phyloP scores from a whole-genome alignment of 164 flowering plant genomes.

The Piper longum region DNA sequence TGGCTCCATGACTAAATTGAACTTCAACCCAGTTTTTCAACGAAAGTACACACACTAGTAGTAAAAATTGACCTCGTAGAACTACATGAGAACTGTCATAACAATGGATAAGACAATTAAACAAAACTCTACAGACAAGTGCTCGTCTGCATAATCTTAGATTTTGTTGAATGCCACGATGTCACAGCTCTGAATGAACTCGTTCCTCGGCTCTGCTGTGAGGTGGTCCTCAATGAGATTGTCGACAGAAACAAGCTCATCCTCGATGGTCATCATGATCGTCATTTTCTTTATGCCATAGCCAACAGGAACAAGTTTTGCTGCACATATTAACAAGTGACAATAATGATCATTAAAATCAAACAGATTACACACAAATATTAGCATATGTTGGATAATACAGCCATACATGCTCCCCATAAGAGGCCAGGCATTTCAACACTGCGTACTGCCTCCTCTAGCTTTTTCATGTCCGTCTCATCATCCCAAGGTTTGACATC shows the following conservation, averaged over 20 bases:
- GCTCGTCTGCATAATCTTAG: background rate
- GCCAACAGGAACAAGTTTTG: background rate
- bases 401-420: conserved; percentile 37
- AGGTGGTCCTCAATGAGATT: background rate
- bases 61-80: background rate
- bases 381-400: background rate
- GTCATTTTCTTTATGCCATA: background rate
- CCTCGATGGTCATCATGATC: background rate
- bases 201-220: background rate
- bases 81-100: background rate
- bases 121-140: background rate
- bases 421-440: conserved; percentile 64
- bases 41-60: background rate
- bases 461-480: conserved; percentile 94
- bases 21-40: background rate
- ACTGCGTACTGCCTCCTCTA: conserved; percentile 75
- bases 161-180: background rate
- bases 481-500: conserved; percentile 98
- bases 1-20: no score
- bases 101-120: background rate
- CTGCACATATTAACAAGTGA: background rate
- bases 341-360: background rate
- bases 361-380: no score
- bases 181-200: background rate
- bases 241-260: background rate